Conservation (phyloP, 2,329 filamentous ascomycete species). For the Sarocladiaceae sp. region DNA sequence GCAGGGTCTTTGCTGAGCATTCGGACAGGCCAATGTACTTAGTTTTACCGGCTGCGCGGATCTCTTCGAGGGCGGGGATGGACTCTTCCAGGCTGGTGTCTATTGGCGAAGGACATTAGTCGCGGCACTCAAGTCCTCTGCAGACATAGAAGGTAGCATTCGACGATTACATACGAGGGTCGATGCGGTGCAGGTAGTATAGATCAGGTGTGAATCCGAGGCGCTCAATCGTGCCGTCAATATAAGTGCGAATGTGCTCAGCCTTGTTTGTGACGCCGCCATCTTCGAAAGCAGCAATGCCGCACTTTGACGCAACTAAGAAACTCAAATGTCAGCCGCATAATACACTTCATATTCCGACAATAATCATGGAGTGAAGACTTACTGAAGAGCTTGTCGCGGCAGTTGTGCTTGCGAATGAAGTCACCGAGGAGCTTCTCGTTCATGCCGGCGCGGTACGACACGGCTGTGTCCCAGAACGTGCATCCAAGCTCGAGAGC, state of each 20-base stretch:
- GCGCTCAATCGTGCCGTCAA: slow-evolving; percentile 44
- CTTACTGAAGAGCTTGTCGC: slow-evolving; percentile 45
- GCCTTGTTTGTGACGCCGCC: slow-evolving; percentile 37
- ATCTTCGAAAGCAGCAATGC: slow-evolving; percentile 31
- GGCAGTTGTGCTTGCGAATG: slow-evolving; percentile 44
- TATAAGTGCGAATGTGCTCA: slow-evolving; percentile 41
- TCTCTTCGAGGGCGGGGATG: slow-evolving; percentile 39
- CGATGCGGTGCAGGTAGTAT: slow-evolving; percentile 40
- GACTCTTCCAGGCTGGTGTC: slow-evolving; percentile 42
- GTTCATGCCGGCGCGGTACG: slow-evolving; percentile 41
- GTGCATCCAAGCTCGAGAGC: slow-evolving; percentile 42
- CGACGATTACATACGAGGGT: slow-evolving; percentile 30
- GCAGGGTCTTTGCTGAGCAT: slow-evolving; percentile 38
- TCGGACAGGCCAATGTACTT: slow-evolving; percentile 46
- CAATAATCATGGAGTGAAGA: slow-evolving; percentile 7
- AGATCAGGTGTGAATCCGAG: slow-evolving; percentile 42
- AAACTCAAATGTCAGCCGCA: neutral
- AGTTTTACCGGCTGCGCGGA: slow-evolving; percentile 41
- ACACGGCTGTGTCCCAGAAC: slow-evolving; percentile 35
- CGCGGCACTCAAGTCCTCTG: too few species aligned
- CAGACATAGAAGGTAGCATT: neutral
- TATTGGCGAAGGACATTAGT: slow-evolving; percentile 10
- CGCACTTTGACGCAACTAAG: slow-evolving; percentile 47
- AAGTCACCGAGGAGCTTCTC: slow-evolving; percentile 47
- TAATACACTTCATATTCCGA: too few species aligned